These are phyloP conservation scores for Blastocystis sp. DNA, from an alignment of 352 stramenopile genomes.

Conservation along the genomic window DNA sequence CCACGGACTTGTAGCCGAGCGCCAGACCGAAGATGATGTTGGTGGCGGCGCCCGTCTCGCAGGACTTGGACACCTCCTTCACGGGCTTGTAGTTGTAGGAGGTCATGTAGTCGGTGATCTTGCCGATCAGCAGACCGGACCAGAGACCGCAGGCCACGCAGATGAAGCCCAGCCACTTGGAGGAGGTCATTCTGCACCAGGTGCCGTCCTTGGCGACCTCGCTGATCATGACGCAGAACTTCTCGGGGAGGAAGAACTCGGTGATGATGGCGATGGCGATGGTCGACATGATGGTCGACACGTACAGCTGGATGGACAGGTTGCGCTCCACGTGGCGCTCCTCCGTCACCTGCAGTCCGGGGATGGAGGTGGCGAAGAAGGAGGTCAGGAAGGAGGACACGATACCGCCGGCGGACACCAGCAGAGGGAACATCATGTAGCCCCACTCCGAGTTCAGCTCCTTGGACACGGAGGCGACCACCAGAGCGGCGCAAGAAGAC, in stretches of 20 bases:
- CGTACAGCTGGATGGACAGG: constrained; percentile 95
- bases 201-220: constrained; percentile 6
- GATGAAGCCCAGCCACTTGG: constrained; percentile 82
- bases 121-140: constrained; percentile 93
- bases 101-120: constrained; percentile 99
- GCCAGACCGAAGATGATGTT: constrained; percentile 99
- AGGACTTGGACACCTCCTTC: constrained; percentile 90
- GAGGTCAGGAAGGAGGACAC: constrained; percentile 90
- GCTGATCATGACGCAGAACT: constrained; percentile 66
- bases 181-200: constrained; percentile 81
- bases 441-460: constrained; percentile 87
- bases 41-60: constrained; percentile 94
- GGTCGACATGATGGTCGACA: constrained; percentile 92
- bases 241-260: constrained; percentile 84
- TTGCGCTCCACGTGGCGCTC: constrained; percentile 92
- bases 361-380: constrained; percentile 95
- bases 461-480: constrained; percentile 88
- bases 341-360: constrained; percentile 80
- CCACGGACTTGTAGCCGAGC: constrained; percentile 97
- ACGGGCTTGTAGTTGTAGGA: constrained; percentile 93
- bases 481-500: constrained; percentile 92
- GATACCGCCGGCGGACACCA: constrained; percentile 92
- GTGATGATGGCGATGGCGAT: constrained; percentile 76
- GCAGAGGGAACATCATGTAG: constrained; percentile 91
- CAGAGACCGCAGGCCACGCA: constrained; percentile 91